Evolutionary conservation across 148 eudicot species (phyloP).

Genomic region (Cornus kousa): DNA sequence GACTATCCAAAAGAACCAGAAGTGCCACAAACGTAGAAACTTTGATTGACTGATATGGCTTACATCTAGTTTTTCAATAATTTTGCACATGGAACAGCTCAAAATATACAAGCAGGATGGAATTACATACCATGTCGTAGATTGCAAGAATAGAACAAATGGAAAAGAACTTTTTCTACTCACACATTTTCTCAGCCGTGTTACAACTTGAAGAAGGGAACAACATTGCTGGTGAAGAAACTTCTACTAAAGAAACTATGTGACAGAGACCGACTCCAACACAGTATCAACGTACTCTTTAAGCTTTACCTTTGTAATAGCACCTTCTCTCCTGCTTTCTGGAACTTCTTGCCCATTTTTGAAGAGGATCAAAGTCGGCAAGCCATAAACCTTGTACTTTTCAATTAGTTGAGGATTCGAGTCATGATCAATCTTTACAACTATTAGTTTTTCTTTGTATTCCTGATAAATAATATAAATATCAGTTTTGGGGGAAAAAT

Average conservation of each 20-base stretch:
- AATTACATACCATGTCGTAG: background rate
- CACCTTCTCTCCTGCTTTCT: slow-evolving; percentile 59
- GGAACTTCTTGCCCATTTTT: slow-evolving; percentile 50
- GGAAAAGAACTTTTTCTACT: background rate
- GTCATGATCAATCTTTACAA: slow-evolving; percentile 60
- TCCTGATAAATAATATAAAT: slow-evolving; percentile 29
- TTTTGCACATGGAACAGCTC: background rate
- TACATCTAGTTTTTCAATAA: background rate
- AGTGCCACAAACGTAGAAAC: background rate
- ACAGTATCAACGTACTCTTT: slow-evolving; percentile 45
- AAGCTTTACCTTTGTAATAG: slow-evolving; percentile 51
- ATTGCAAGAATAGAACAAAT: background rate
- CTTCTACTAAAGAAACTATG: slow-evolving; percentile 12
- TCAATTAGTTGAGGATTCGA: slow-evolving; percentile 44
- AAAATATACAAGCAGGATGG: background rate
- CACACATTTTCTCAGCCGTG: background rate
- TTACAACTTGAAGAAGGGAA: background rate
- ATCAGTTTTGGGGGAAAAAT: background rate
- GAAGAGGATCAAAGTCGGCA: slow-evolving; percentile 53
- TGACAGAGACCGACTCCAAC: slow-evolving; percentile 40
- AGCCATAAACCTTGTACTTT: slow-evolving; percentile 56
- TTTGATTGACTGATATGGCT: background rate
- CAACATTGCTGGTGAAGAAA: background rate
- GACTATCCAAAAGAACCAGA: background rate
- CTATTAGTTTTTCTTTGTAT: slow-evolving; percentile 41